These are phyloP conservation scores for Pleurotus cornucopiae DNA, from an alignment of 768 basidiomycete species.

Conservation along the genomic window DNA sequence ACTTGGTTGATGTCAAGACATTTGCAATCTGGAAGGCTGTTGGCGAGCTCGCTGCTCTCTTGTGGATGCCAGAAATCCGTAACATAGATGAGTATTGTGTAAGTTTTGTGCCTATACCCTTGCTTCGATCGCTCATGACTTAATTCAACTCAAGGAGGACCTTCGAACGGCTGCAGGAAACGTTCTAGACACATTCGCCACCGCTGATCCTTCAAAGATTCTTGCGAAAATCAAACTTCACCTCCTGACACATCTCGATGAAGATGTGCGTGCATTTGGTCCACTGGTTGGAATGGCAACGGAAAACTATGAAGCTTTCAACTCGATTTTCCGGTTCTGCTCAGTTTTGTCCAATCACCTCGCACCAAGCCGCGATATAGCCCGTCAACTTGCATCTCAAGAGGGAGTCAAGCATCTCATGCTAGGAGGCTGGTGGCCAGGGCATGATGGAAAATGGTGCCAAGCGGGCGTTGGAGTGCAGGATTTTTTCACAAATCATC, in stretches of 20 bases:
- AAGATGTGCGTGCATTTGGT: conserved; percentile 31
- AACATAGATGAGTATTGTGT: conserved; percentile 25
- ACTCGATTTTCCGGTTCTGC: conserved; percentile 35
- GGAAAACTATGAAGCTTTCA: conserved; percentile 35
- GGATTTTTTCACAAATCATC: conserved; percentile 8
- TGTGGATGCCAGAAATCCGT: conserved; percentile 38
- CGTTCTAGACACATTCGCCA: conserved; percentile 29
- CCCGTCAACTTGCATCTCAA: conserved; percentile 23
- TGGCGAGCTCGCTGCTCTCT: conserved; percentile 28
- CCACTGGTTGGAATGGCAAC: conserved; percentile 29
- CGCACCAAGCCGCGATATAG: conserved; percentile 39
- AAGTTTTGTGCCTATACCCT: not conserved
- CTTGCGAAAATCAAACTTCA: conserved; percentile 31
- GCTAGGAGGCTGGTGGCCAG: conserved; percentile 26
- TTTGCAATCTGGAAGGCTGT: conserved; percentile 26
- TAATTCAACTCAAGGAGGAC: conserved; percentile 18
- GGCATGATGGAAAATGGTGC: conserved; percentile 10
- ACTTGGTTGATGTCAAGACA: conserved; percentile 19
- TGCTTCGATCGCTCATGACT: not conserved
- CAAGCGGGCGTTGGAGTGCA: conserved; percentile 15
- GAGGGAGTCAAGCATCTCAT: conserved; percentile 27
- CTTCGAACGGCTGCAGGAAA: conserved; percentile 26
- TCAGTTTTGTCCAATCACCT: conserved; percentile 38
- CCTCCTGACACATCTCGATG: conserved; percentile 26
- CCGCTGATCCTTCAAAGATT: conserved; percentile 30